A percentile compares a stretch with the other conserved stretches of the same genome.
Evolutionary conservation across 768 basidiomycete genomes (phyloP).

Genomic region (Rhodotorula kratochvilovae): DNA sequence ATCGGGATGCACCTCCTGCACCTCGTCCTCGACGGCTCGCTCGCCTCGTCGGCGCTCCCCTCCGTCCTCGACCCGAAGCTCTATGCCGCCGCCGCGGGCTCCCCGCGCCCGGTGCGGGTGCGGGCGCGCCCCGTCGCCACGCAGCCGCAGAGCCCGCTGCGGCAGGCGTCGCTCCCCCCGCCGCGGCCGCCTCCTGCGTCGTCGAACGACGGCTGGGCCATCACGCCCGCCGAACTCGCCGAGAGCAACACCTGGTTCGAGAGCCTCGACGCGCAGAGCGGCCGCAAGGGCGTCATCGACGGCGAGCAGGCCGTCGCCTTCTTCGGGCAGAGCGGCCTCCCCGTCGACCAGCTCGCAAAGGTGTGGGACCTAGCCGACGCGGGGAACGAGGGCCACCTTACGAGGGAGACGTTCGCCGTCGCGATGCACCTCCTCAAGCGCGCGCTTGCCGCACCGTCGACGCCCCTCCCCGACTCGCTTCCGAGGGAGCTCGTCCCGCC

Average conservation of each 20-base stretch:
- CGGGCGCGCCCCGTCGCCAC: background rate
- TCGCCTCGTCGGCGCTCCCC: conserved; percentile 52
- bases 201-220: conserved; percentile 61
- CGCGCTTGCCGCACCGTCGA: conserved; percentile 70
- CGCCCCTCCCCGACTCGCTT: conserved; percentile 60
- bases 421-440: conserved; percentile 89
- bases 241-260: conserved; percentile 74
- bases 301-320: conserved; percentile 94
- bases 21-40: conserved; percentile 73
- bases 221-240: conserved; percentile 73
- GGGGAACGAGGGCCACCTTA: conserved; percentile 77
- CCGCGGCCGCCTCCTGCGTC: conserved; percentile 18
- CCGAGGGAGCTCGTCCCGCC: conserved; percentile 77
- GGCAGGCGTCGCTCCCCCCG: conserved; percentile 5
- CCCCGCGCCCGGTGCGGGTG: conserved; percentile 1
- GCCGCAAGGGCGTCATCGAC: conserved; percentile 66
- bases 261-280: conserved; percentile 66
- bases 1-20: conserved; percentile 83
- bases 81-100: conserved; percentile 39
- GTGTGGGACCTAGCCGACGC: conserved; percentile 95
- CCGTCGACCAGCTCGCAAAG: conserved; percentile 76
- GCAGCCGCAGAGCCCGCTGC: background rate
- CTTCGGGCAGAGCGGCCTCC: conserved; percentile 81
- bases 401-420: conserved; percentile 87
- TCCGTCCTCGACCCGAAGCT: conserved; percentile 22